These are phyloP conservation scores for Cryphonectria nitschkei DNA, from an alignment of 2,329 filamentous ascomycete genomes.

Conservation along the genomic window DNA sequence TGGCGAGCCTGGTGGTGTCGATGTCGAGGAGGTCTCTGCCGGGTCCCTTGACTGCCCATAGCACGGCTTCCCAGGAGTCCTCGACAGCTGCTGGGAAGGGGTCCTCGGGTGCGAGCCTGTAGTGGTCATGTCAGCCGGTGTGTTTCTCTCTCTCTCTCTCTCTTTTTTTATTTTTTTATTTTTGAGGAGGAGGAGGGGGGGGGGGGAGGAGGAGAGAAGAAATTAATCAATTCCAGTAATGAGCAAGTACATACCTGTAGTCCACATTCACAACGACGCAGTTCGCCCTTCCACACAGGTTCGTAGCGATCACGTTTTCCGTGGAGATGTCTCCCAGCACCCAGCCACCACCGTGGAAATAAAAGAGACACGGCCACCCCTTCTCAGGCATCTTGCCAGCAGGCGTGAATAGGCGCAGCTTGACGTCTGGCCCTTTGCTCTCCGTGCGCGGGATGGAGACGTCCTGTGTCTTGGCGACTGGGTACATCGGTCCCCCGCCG, in stretches of 20 bases:
- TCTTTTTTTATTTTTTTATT: no score
- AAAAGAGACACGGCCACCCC: conserved; percentile 61
- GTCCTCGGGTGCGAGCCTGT: conserved; percentile 57
- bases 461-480: conserved; percentile 52
- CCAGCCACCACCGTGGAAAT: conserved; percentile 63
- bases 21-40: conserved; percentile 41
- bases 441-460: conserved; percentile 46
- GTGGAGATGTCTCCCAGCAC: conserved; percentile 61
- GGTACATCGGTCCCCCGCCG: conserved; percentile 51
- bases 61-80: conserved; percentile 59
- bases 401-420: conserved; percentile 55
- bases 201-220: no score
- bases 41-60: conserved; percentile 45
- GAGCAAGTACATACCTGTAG: conserved; percentile 48
- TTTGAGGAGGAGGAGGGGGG: not conserved
- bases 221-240: not conserved
- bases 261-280: conserved; percentile 60
- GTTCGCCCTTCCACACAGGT: conserved; percentile 53
- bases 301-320: conserved; percentile 60
- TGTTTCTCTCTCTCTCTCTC: not conserved
- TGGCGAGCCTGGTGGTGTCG: conserved; percentile 39
- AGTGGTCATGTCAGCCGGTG: conserved; percentile 11
- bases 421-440: conserved; percentile 52
- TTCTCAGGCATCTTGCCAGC: conserved; percentile 43
- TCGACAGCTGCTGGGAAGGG: conserved; percentile 61